Evolutionary conservation across 495 filamentous ascomycete species (phyloP), one percentile per base, ranked within the genome.

Genomic region (Endocarpon pusillum): DNA sequence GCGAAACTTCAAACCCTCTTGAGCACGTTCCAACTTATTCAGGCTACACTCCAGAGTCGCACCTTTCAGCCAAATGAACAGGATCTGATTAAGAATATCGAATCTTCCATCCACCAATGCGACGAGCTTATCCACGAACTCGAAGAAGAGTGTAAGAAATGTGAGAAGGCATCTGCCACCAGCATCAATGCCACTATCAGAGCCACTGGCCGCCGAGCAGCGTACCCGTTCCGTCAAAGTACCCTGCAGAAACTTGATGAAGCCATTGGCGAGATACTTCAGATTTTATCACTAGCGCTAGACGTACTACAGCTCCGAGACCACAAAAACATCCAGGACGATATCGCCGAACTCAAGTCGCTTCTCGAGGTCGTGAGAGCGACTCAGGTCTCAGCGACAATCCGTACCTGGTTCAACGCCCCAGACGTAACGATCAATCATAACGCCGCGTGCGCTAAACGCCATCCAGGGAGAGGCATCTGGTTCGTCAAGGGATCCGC

Each of bases 241-340:
- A 54, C 52, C 1, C 37, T 58, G 21, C 35, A 44, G 24, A 56
- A 53, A 30, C 41, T 58, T 5, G 47, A 53, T 37, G 48, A 52
- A 39, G 40, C 47, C 24, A 37, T 58, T 11, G 19, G 30, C 19
- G 49, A 56, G 1, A 49, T 56, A 19, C 44, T 41, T 10, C 31
- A 39, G 9, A 50, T 41, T n/a, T 14, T 58, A 10, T 45, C 42
- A 9, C 36, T 47, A 15, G 54, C 48, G 27, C 39, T 58, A 2
- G 20, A 43, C 18, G 38, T 51, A 9, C 21, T 58, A 6, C 46
- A 56, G 33, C 36, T 52, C 19, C 40, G 44, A 6, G 38, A 36
- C 16, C 39, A 42, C 7, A 37, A 25, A 14, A 26, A 23, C 5
- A 34, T 48, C 19, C 32, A 47, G 25, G 32, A 45, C 30, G 24